Base-by-base conservation (phyloP, 2,329 filamentous ascomycete species). In the Alternaria viburni region DNA sequence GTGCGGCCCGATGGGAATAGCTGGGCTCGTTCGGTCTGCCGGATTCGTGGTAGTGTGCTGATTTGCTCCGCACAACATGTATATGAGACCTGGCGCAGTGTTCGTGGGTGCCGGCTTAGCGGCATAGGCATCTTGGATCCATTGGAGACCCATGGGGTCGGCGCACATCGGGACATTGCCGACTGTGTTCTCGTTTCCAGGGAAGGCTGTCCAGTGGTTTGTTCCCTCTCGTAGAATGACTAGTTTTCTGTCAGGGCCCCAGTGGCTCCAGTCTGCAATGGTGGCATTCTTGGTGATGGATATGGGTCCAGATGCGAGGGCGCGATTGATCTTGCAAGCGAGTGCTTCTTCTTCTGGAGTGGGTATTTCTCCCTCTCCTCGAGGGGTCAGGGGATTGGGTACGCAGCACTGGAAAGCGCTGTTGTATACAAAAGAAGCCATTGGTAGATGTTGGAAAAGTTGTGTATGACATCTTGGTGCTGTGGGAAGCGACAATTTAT, bases 391-490 rank as follows among this genome's bases (percentile, higher is more conserved):
- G 0, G 36, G 36, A 2, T 41, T 41, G 36, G 36, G 36, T 10
- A 41, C 36, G 36, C 36, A 41, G n/a, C 36, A 41, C 36, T 41
- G 36, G 3, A 41, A 41, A 17, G 36, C 36, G 36, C 36, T 41
- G 36, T 41, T 41, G n/a, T 41, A 41, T 41, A 41, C 36, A 0
- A 41, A 41, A 41, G 36, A 41, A 10, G 36, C 36, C 36, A 41
- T 41, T 0, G 0, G 36, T 41, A 1, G 0, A 41, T 41, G 3
- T 41, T 41, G 36, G 9, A 0, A 41, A 17, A 0, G 36, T 17
- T 0, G 36, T 17, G 36, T 41, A 41, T 41, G 0, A 3, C 11
- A 0, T 41, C 36, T 41, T 0, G 36, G 0, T 11, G 0, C 36
- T 41, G 36, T 41, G 0, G 36, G 36, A 41, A 0, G 3, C 1